These are phyloP conservation scores for Metschnikowia arizonensis DNA, from an alignment of 805 yeast species.

Conservation along the genomic window DNA sequence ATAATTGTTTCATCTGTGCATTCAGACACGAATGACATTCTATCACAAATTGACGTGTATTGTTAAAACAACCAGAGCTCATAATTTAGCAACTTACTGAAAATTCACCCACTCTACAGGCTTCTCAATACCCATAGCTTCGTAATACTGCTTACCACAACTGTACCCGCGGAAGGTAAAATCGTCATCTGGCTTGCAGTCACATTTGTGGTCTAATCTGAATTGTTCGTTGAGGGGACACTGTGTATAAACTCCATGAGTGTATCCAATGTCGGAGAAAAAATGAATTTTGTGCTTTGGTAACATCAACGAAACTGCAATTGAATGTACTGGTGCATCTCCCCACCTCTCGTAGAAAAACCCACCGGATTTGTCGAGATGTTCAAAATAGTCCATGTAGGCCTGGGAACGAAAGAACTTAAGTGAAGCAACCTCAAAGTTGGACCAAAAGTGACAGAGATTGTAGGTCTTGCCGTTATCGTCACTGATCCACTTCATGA, in stretches of 20 bases:
- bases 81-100: no score
- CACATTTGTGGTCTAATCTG: constrained; percentile 61
- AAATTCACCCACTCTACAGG: constrained; percentile 70
- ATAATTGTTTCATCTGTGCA: neutral
- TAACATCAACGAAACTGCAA: constrained; percentile 77
- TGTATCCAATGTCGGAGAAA: constrained; percentile 83
- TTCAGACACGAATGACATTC: neutral
- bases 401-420: constrained; percentile 72
- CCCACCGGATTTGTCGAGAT: constrained; percentile 80
- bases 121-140: constrained; percentile 50
- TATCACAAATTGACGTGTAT: neutral
- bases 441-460: constrained; percentile 88
- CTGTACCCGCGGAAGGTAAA: constrained; percentile 75
- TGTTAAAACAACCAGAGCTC: neutral
- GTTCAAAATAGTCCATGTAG: constrained; percentile 65
- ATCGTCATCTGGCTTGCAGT: constrained; percentile 68
- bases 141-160: constrained; percentile 63
- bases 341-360: constrained; percentile 94
- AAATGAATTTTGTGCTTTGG: constrained; percentile 66
- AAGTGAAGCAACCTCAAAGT: constrained; percentile 77
- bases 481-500: constrained; percentile 68
- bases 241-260: constrained; percentile 73
- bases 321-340: constrained; percentile 88
- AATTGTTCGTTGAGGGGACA: constrained; percentile 68
- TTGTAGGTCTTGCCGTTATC: constrained; percentile 66